Evolutionary conservation across 1,284 basidiomycete genomes (phyloP).

Genomic region (Wallemia hederae): DNA sequence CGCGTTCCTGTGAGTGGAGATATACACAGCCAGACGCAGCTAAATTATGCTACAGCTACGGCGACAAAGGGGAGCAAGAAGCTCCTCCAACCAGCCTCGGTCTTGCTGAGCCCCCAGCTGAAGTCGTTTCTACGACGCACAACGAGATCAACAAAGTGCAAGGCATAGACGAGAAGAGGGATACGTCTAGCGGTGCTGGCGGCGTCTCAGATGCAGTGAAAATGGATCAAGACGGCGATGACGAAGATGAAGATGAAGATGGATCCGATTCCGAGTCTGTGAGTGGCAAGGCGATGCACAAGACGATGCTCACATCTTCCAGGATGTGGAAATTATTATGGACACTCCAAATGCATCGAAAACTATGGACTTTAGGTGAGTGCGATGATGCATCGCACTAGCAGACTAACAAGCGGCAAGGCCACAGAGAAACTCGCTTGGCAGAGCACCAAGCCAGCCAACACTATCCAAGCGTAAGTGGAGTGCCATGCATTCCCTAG

Average conservation of each 20-base stretch:
- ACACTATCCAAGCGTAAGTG: neutral
- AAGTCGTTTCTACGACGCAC: neutral
- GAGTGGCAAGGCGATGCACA: neutral
- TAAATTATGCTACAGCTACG: neutral
- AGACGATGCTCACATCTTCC: neutral
- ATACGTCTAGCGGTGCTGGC: neutral
- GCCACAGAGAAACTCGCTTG: neutral
- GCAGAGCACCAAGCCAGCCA: neutral
- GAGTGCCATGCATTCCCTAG: neutral
- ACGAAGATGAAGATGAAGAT: neutral
- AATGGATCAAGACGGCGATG: neutral
- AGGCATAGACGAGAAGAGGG: neutral
- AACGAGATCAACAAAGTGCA: neutral
- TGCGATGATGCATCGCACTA: neutral
- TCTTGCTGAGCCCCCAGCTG: neutral
- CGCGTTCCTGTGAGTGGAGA: neutral
- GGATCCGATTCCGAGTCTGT: neutral
- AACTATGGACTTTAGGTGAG: neutral
- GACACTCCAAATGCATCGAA: neutral
- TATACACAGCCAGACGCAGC: neutral
- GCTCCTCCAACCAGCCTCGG: neutral
- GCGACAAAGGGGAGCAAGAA: neutral
- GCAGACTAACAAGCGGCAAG: neutral
- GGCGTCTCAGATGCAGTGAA: neutral
- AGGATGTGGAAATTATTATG: constrained; percentile 1